Evolutionary conservation across 805 yeast species (phyloP).

Genomic region (Pichia ethanolica): DNA sequence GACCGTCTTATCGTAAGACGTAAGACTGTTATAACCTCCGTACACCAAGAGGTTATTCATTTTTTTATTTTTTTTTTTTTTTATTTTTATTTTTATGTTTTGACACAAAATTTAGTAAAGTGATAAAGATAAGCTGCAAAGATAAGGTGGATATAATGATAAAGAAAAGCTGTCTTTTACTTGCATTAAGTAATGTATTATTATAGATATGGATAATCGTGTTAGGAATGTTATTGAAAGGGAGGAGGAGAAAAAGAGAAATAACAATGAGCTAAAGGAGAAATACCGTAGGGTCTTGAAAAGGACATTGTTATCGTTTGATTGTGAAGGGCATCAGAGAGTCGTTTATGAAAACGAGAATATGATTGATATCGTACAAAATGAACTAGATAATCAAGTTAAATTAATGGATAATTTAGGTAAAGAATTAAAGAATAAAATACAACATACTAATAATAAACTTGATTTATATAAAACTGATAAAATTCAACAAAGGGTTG

Average conservation of each 20-base stretch:
- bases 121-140: background rate
- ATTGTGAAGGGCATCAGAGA: conserved; percentile 6
- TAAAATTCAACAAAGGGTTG: conserved; percentile 49
- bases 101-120: too few relatives aligned
- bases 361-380: conserved; percentile 19
- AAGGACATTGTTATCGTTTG: conserved; percentile 3
- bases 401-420: conserved; percentile 11
- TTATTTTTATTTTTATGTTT: too few relatives aligned
- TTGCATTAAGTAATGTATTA: background rate
- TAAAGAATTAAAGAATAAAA: background rate
- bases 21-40: too few relatives aligned
- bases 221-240: conserved; percentile 3
- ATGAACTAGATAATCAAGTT: conserved; percentile 13
- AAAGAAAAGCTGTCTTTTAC: too few relatives aligned
- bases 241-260: conserved; percentile 4
- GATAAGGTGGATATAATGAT: background rate
- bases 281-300: conserved; percentile 6
- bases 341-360: conserved; percentile 23
- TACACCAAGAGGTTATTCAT: too few relatives aligned
- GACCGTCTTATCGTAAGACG: too few relatives aligned
- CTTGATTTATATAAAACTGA: conserved; percentile 7
- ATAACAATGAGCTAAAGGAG: conserved; percentile 1
- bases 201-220: conserved; percentile 2
- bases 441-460: conserved; percentile 9
- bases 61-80: too few relatives aligned